Evolutionary conservation across 257 asterid genomes (phyloP).

Genomic region (Salvia hispanica): DNA sequence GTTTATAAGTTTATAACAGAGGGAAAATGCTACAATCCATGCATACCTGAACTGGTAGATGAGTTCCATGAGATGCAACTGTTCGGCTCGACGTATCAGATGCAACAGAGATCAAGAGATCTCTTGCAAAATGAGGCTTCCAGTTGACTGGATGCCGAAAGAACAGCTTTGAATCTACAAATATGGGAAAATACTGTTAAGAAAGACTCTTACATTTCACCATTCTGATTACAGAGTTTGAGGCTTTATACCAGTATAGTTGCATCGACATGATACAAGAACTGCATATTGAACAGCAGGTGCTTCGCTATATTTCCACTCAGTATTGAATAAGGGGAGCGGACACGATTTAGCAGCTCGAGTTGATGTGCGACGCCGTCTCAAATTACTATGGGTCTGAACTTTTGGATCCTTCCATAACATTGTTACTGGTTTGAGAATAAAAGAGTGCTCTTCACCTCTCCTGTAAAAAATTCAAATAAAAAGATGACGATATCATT

Average conservation of each 20-base stretch:
- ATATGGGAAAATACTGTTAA: constrained; percentile 29
- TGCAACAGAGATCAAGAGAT: constrained; percentile 85
- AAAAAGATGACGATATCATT: constrained; percentile 19
- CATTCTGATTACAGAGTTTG: constrained; percentile 13
- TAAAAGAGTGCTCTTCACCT: constrained; percentile 97
- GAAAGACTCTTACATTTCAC: constrained; percentile 4
- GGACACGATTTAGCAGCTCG: constrained; percentile 53
- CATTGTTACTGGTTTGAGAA: constrained; percentile 77
- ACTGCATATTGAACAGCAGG: constrained; percentile 72
- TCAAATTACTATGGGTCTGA: constrained; percentile 33
- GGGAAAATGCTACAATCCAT: constrained; percentile 23
- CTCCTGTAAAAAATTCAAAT: constrained; percentile 63
- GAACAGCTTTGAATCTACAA: constrained; percentile 83
- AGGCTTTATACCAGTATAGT: constrained; percentile 71
- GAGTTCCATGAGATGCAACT: constrained; percentile 62
- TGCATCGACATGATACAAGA: constrained; percentile 91
- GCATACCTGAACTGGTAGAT: constrained; percentile 84
- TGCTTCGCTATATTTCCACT: constrained; percentile 51
- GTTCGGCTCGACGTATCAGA: constrained; percentile 76
- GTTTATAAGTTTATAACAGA: neutral
- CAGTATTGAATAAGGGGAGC: constrained; percentile 44
- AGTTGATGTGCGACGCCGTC: constrained; percentile 44
- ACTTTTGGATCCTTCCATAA: constrained; percentile 52
- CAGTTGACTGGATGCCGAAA: constrained; percentile 86
- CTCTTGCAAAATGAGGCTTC: constrained; percentile 80